A percentile compares a stretch with the other conserved stretches of the same genome.
Evolutionary conservation across 805 yeast species (phyloP).

Genomic region (Myxozyma nipponensis): DNA sequence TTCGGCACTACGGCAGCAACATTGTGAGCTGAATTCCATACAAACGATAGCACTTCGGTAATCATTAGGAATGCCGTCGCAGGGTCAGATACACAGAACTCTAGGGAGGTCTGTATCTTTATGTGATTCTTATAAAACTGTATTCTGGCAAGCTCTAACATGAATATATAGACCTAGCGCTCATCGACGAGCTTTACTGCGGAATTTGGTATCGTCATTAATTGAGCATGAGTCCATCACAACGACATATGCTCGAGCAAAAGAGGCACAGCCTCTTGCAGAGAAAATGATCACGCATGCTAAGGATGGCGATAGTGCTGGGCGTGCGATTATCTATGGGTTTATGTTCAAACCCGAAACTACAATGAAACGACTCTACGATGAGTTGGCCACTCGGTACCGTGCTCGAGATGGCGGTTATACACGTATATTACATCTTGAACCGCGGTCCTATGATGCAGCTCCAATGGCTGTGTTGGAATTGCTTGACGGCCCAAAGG

Average conservation of each 20-base stretch:
- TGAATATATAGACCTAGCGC: too few relatives aligned
- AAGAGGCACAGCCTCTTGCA: slow-evolving; percentile 58
- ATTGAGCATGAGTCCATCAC: slow-evolving; percentile 66
- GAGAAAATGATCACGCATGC: slow-evolving; percentile 63
- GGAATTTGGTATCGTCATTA: slow-evolving; percentile 63
- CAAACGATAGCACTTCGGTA: too few relatives aligned
- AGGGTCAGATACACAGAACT: slow-evolving; percentile 24
- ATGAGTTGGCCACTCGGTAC: slow-evolving; percentile 63
- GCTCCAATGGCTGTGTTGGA: slow-evolving; percentile 89
- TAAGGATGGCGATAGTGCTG: slow-evolving; percentile 37
- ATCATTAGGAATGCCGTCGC: slow-evolving; percentile 20
- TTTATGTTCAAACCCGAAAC: slow-evolving; percentile 48
- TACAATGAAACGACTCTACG: slow-evolving; percentile 61
- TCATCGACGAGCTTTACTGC: slow-evolving; percentile 36
- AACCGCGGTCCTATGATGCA: slow-evolving; percentile 81
- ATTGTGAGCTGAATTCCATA: too few relatives aligned
- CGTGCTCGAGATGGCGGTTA: slow-evolving; percentile 67
- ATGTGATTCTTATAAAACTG: not conserved
- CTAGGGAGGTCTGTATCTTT: slow-evolving; percentile 20
- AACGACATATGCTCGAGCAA: slow-evolving; percentile 74
- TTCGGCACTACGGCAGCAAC: too few relatives aligned
- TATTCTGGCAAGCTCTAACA: not conserved
- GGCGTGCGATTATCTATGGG: slow-evolving; percentile 37
- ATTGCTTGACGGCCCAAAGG: slow-evolving; percentile 70
- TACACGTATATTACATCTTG: slow-evolving; percentile 78